Conservation (phyloP, 2,329 filamentous ascomycete species). For the Aspergillus sp. region DNA sequence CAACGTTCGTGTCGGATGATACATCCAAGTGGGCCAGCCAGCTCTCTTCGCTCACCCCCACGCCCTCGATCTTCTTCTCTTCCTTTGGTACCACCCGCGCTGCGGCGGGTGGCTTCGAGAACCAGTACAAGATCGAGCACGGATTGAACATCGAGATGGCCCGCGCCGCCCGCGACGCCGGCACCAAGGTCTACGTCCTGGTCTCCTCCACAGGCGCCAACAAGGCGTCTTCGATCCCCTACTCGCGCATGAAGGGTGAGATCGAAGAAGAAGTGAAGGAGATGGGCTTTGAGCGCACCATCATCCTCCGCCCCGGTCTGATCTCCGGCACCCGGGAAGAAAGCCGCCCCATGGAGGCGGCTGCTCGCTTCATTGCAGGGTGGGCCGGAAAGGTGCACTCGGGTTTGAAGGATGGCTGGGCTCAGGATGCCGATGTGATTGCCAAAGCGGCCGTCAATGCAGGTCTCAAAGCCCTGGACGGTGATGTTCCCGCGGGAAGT, state of each 20-base stretch:
- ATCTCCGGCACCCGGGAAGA: conserved; percentile 71
- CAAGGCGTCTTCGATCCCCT: conserved; percentile 54
- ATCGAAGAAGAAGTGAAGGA: conserved; percentile 75
- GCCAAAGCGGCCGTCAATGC: conserved; percentile 42
- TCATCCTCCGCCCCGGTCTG: conserved; percentile 72
- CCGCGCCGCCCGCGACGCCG: conserved; percentile 68
- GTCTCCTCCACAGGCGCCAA: conserved; percentile 61
- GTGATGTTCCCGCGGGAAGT: conserved; percentile 36
- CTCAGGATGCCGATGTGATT: conserved; percentile 73
- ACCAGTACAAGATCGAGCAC: conserved; percentile 85
- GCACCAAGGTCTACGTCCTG: conserved; percentile 73
- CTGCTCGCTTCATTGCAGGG: conserved; percentile 56
- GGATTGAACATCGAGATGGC: conserved; percentile 81
- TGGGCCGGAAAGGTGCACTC: conserved; percentile 55
- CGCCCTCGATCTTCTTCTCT: conserved; percentile 69
- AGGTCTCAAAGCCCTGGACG: conserved; percentile 40
- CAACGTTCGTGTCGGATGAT: conserved; percentile 66
- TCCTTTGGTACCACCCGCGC: conserved; percentile 77
- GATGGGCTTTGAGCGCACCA: conserved; percentile 72
- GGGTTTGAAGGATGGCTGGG: conserved; percentile 62
- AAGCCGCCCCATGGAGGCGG: conserved; percentile 57
- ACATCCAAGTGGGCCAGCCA: conserved; percentile 65
- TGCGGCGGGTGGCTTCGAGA: conserved; percentile 70
- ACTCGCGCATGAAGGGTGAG: conserved; percentile 76
- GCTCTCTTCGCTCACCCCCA: conserved; percentile 55